phyloP scores from a whole-genome alignment of 768 basidiomycete genomes.

The Crepidotus variabilis region DNA sequence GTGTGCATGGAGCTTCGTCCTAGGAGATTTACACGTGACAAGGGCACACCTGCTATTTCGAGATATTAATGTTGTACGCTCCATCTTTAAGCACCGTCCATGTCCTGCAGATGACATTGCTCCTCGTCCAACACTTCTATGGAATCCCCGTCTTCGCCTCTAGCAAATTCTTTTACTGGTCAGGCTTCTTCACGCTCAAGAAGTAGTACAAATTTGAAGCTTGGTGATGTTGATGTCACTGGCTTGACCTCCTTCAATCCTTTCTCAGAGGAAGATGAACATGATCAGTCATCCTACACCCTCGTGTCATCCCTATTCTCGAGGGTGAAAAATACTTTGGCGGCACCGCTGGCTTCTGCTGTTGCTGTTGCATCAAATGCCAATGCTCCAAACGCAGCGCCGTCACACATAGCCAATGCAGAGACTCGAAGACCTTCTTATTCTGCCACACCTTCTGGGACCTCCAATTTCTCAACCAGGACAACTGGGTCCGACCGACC shows the following conservation, averaged over 20 bases:
- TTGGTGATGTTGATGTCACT: slow-evolving; percentile 54
- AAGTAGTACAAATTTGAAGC: slow-evolving; percentile 47
- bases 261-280: slow-evolving; percentile 90
- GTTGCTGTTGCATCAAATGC: slow-evolving; percentile 34
- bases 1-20: no score
- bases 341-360: slow-evolving; percentile 59
- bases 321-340: slow-evolving; percentile 75
- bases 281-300: slow-evolving; percentile 83
- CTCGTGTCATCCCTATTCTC: slow-evolving; percentile 79
- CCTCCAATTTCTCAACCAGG: slow-evolving; percentile 46
- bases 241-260: slow-evolving; percentile 87
- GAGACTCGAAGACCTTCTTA: slow-evolving; percentile 65
- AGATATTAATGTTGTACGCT: background rate
- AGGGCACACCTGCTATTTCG: no score
- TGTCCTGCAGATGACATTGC: background rate
- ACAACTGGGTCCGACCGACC: slow-evolving; percentile 51
- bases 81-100: background rate
- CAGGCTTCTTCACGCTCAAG: slow-evolving; percentile 54
- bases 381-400: slow-evolving; percentile 26
- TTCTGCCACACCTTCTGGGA: slow-evolving; percentile 37
- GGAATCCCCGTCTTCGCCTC: slow-evolving; percentile 27
- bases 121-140: slow-evolving; percentile 14
- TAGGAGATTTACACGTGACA: no score
- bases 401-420: slow-evolving; percentile 18
- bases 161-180: slow-evolving; percentile 31